Evolutionary conservation across 1,284 basidiomycete genomes (phyloP), one percentile per base, ranked within the genome.

Genomic region (Puccinia novopanici): DNA sequence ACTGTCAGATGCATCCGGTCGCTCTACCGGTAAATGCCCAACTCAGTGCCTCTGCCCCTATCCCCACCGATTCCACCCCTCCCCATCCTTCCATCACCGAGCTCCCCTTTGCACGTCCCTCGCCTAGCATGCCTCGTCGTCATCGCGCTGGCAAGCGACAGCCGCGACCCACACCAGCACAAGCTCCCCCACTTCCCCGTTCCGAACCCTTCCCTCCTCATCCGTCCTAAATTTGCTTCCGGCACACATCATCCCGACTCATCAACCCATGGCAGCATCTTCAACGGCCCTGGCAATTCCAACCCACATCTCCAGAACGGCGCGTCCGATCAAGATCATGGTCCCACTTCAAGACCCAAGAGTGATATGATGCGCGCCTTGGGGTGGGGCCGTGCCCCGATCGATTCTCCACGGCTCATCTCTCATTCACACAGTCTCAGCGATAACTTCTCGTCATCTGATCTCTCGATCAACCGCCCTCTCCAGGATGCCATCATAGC

Each of bases 361-460:
- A 54, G 30, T 34, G 68, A 34, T 37, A 52, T 71, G 30, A 71
- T 71, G 48, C 68, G 68, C 27, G 68, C 34, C 0, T 48, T 71
- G 50, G 68, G 68, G 2, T 71, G 68, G 68, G 68, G 68, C 30
- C 68, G 48, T 71, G 50, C 48, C 48, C 68, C 68, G 48, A 71
- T 71, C 68, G 50, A 71, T 22, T 27, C 68, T 19, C 50, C 68
- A 24, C 68, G 50, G 22, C 48, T 54, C 19, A 55, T 71, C 50
- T 71, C 68, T 37, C 63, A 40, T 12, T 54, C 68, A 3, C 50
- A 24, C 15, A 52, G 50, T 54, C 27, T 54, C 27, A 5, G 13
- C 50, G 48, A 52, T 17, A 52, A 52, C 34, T n/a, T 48, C 48
- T 71, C 68, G 22, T 54, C 30, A 54, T 52, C 50, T 22, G 68